Evolutionary conservation across 2,329 filamentous ascomycete species (phyloP).

Genomic region (Alternaria ethzedia): DNA sequence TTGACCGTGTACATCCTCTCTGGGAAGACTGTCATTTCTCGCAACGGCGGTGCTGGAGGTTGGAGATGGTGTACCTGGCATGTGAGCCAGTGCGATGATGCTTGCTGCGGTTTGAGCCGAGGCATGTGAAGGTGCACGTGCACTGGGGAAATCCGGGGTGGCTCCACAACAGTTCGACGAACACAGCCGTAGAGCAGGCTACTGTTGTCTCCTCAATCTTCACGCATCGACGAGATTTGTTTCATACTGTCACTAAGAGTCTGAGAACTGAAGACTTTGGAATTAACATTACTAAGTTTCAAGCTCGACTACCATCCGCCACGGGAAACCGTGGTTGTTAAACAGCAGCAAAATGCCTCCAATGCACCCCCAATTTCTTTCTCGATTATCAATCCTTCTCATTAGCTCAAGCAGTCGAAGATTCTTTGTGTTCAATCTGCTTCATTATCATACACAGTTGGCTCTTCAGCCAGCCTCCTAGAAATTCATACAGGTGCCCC

Average conservation of each 20-base stretch:
- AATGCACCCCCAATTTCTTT: neutral
- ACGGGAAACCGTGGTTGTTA: neutral
- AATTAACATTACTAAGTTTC: neutral
- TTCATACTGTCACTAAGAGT: neutral
- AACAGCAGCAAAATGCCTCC: neutral
- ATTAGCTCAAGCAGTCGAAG: neutral
- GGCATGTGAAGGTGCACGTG: slow-evolving; percentile 32
- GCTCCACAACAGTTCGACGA: neutral
- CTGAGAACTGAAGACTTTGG: accelerated
- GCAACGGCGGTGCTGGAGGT: slow-evolving; percentile 2
- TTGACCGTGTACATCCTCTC: slow-evolving; percentile 37
- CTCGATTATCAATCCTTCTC: neutral
- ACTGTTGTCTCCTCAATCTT: neutral
- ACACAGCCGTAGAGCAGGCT: neutral
- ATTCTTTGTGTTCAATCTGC: slow-evolving; percentile 27
- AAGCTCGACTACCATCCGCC: neutral
- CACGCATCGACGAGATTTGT: neutral
- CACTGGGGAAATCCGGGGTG: slow-evolving; percentile 24
- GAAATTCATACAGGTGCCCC: slow-evolving; percentile 38
- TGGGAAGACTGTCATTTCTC: slow-evolving; percentile 32
- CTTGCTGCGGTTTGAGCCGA: slow-evolving; percentile 23
- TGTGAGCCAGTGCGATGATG: slow-evolving; percentile 26
- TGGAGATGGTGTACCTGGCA: slow-evolving; percentile 15
- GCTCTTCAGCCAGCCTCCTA: slow-evolving; percentile 43
- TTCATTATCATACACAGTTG: slow-evolving; percentile 37